Evolutionary conservation across 768 basidiomycete genomes (phyloP).

Genomic region (Tricholoma saponaceum): DNA sequence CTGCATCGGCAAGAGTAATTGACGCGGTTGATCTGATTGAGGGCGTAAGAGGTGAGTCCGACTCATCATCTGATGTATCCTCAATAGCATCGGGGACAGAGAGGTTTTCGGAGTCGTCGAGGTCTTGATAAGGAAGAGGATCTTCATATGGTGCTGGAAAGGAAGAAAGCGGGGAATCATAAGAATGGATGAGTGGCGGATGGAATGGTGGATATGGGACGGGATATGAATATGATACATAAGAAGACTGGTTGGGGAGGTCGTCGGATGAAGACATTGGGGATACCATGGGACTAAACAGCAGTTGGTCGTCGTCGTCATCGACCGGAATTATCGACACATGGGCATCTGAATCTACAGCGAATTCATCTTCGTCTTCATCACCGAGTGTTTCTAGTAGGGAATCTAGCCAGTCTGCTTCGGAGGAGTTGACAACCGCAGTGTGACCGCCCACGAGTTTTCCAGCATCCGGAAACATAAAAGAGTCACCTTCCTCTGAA

Average conservation of each 20-base stretch:
- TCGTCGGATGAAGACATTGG: constrained; percentile 80
- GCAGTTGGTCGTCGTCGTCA: constrained; percentile 62
- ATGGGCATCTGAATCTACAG: constrained; percentile 39
- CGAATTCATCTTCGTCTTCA: constrained; percentile 60
- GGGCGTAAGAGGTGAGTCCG: constrained; percentile 63
- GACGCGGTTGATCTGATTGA: constrained; percentile 56
- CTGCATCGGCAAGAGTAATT: constrained; percentile 46
- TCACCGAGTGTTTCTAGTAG: constrained; percentile 71
- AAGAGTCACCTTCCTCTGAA: constrained; percentile 58
- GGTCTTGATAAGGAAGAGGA: constrained; percentile 59
- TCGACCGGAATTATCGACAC: constrained; percentile 46
- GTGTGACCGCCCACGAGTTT: constrained; percentile 39
- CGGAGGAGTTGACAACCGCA: constrained; percentile 44
- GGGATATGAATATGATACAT: constrained; percentile 52
- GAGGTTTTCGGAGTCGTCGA: constrained; percentile 63
- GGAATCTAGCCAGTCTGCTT: constrained; percentile 81
- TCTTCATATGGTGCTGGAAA: constrained; percentile 43
- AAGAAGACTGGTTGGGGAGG: constrained; percentile 48
- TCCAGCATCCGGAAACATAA: constrained; percentile 79
- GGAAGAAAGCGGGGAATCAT: constrained; percentile 45
- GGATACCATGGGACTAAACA: constrained; percentile 60
- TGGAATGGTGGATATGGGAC: constrained; percentile 62
- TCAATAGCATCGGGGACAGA: constrained; percentile 79
- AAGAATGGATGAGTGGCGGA: constrained; percentile 52
- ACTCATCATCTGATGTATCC: constrained; percentile 83